These are phyloP conservation scores for Earliella scabrosa DNA, from an alignment of 1,284 basidiomycete genomes.

Conservation along the genomic window DNA sequence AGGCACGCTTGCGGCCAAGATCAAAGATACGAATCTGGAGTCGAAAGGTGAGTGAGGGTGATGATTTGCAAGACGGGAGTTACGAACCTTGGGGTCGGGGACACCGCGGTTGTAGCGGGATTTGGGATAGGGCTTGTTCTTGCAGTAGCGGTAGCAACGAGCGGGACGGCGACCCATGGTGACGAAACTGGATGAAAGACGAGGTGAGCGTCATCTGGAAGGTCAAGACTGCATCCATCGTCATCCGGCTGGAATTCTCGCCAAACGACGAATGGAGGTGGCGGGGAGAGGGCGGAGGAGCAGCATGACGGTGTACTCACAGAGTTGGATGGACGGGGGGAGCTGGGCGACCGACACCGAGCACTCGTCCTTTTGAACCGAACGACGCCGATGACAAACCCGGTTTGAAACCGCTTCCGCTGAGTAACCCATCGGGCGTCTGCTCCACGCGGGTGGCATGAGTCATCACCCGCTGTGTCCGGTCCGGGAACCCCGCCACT, in stretches of 20 bases:
- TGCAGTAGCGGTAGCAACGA: slow-evolving; percentile 97
- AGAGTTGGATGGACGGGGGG: slow-evolving; percentile 25
- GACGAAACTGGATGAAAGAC: slow-evolving; percentile 16
- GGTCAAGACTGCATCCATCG: slow-evolving; percentile 31
- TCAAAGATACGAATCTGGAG: slow-evolving; percentile 90
- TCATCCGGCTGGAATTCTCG: slow-evolving; percentile 15
- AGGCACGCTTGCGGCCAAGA: slow-evolving; percentile 93
- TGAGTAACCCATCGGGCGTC: slow-evolving; percentile 29
- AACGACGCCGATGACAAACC: slow-evolving; percentile 34
- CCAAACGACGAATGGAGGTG: slow-evolving; percentile 10
- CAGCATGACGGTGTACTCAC: slow-evolving; percentile 30
- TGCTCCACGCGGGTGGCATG: no score
- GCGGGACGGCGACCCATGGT: slow-evolving; percentile 94
- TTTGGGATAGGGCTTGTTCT: slow-evolving; percentile 97
- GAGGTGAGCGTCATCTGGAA: slow-evolving; percentile 34
- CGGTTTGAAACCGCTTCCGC: slow-evolving; percentile 6
- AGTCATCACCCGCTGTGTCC: no score
- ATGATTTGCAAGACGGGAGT: no score
- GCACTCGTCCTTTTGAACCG: slow-evolving; percentile 30
- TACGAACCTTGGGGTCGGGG: slow-evolving; percentile 83
- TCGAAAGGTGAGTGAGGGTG: not conserved
- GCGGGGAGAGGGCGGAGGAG: slow-evolving; percentile 10
- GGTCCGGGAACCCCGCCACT: no score
- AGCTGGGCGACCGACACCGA: slow-evolving; percentile 15
- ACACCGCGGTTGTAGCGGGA: slow-evolving; percentile 99